Evolutionary conservation across 331 rosid species (phyloP), one percentile per base, ranked within the genome.

Genomic region (Quercus tomentella): DNA sequence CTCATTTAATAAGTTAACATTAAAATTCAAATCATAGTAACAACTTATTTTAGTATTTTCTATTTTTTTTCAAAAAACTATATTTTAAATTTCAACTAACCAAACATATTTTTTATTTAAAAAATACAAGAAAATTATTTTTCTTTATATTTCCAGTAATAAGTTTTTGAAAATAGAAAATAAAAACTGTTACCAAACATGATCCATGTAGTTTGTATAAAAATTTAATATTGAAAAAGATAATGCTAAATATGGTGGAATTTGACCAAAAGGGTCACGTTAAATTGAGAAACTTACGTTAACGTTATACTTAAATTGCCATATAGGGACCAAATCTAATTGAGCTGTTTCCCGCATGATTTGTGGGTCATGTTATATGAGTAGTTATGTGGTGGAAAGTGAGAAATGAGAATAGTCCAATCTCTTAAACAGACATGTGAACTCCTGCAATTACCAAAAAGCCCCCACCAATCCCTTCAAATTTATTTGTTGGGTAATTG

Each of bases 341-440:
- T 85, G 92, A 89, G 87, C 86, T 91, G 93, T 87, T 87, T 84
- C 84, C 84, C 85, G 89, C 92, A 89, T 87, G 94, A 92, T 84
- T 86, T 86, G 95, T 93, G 94, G 93, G 92, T 85, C 93, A 89
- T 86, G 89, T 86, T 85, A 76, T 87, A 86, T 89, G 90, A 88
- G 93, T 89, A 88, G 93, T 88, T 79, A 79, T 91, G 93, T 80
- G 92, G 92, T 87, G 96, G 97, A 89, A 90, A 92, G 92, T 83
- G 87, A 81, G 82, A 80, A 82, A 91, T 83, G 87, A 81, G 82
- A 80, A 82, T 83, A 86, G 86, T 90, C 84, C 88, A 84, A 84
- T 70, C 88, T 84, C 84, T 85, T 90, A 77, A 88, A 84, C 86
- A 86, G 79, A 83, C 92, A 88, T 92, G 96, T 90, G 92, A 92